phyloP scores from a whole-genome alignment of 192 early-diverging fungal genomes.

The Umbelopsis sp. region DNA sequence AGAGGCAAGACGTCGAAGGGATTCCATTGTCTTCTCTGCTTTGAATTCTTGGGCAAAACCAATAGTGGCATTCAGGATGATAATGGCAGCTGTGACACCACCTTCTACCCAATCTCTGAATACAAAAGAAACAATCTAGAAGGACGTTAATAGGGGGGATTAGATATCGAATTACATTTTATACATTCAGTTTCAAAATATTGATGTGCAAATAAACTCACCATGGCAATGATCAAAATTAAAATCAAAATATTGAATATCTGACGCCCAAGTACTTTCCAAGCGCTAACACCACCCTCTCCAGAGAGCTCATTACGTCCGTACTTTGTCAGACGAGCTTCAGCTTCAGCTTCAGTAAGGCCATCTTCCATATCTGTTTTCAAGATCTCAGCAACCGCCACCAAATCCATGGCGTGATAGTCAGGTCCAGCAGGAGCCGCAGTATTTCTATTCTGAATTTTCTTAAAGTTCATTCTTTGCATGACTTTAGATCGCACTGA shows the following conservation, averaged over 20 bases:
- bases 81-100: constrained; percentile 78
- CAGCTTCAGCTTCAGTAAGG: constrained; percentile 48
- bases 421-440: constrained; percentile 23
- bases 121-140: constrained; percentile 63
- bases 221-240: constrained; percentile 65
- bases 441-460: constrained; percentile 21
- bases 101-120: constrained; percentile 72
- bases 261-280: constrained; percentile 64
- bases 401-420: constrained; percentile 39
- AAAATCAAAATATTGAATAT: constrained; percentile 67
- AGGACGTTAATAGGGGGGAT: too few species aligned
- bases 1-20: constrained; percentile 84
- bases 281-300: constrained; percentile 63
- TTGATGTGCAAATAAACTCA: too few species aligned
- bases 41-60: constrained; percentile 97
- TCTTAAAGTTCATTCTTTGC: constrained; percentile 33
- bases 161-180: too few species aligned
- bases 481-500: constrained; percentile 32
- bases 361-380: constrained; percentile 45
- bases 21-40: constrained; percentile 93
- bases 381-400: constrained; percentile 27
- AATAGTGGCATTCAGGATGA: constrained; percentile 85
- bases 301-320: constrained; percentile 70
- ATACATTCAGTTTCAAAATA: too few species aligned
- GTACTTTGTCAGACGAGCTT: constrained; percentile 41